Percentiles rank a stretch among this genome's conserved stretches.
phyloP scores from a whole-genome alignment of 2,329 filamentous ascomycete species.

The Mariannaea elegans region DNA sequence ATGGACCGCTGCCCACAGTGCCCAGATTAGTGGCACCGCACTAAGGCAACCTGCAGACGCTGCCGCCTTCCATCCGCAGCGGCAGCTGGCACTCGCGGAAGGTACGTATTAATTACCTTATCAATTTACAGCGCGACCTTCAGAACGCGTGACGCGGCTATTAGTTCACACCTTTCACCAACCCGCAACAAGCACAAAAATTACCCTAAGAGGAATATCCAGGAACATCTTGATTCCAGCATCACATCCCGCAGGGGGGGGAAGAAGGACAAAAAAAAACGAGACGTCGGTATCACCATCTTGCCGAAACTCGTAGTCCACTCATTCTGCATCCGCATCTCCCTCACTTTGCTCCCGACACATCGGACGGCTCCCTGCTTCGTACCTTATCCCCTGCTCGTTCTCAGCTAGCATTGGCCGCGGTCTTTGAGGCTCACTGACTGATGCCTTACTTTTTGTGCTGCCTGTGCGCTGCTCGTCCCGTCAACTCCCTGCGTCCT shows the following conservation, averaged over 20 bases:
- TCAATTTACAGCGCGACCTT: not conserved
- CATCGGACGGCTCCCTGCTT: conserved; percentile 24
- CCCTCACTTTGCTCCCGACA: conserved; percentile 18
- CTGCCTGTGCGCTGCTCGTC: conserved; percentile 25
- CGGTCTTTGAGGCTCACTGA: conserved; percentile 1
- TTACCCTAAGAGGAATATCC: not conserved
- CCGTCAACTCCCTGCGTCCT: conserved; percentile 19
- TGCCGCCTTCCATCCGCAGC: too few relatives aligned
- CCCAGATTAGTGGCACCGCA: too few relatives aligned
- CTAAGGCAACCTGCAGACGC: too few relatives aligned
- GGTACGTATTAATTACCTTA: not conserved
- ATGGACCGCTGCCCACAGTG: too few relatives aligned
- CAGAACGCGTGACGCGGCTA: conserved; percentile 9
- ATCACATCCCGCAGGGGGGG: not conserved
- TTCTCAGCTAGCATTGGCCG: conserved; percentile 5
- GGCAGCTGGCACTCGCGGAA: too few relatives aligned
- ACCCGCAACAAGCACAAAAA: not conserved
- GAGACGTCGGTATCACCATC: conserved; percentile 11
- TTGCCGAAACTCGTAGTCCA: not conserved
- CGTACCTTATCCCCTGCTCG: not conserved
- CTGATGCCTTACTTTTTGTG: conserved; percentile 25
- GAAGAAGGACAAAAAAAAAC: not conserved
- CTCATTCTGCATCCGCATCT: not conserved
- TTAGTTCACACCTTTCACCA: not conserved
- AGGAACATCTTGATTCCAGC: not conserved